A percentile compares a stretch with the other conserved stretches of the same genome.
Evolutionary conservation across 257 asterid genomes (phyloP).

Genomic region (Jasminum sambac): DNA sequence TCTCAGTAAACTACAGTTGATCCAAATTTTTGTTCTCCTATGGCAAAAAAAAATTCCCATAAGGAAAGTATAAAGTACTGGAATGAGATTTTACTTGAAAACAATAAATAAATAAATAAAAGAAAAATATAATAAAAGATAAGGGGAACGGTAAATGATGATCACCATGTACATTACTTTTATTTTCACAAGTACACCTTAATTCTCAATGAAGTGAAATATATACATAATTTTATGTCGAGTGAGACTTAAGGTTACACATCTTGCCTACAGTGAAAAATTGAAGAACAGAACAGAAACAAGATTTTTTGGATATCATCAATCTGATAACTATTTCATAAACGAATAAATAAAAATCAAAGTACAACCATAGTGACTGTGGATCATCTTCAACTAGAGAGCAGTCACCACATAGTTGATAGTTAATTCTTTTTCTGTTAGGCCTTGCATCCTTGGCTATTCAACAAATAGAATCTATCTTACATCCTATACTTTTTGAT

Average conservation of each 20-base stretch:
- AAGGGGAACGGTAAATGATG: neutral
- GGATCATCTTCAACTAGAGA: neutral
- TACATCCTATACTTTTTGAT: too few relatives aligned
- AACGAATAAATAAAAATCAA: neutral
- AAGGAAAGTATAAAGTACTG: neutral
- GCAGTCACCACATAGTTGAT: neutral
- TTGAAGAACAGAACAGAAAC: neutral
- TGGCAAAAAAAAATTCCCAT: neutral
- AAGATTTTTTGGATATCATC: neutral
- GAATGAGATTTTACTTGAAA: neutral
- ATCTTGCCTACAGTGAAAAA: neutral
- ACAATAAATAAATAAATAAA: too few relatives aligned
- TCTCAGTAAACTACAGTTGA: conserved; percentile 8
- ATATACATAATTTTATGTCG: neutral
- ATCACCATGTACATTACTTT: neutral
- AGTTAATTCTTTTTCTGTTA: neutral
- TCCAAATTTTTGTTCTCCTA: conserved; percentile 11
- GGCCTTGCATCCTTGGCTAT: neutral
- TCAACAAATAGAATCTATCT: too few relatives aligned
- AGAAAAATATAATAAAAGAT: too few relatives aligned
- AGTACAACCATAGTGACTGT: neutral
- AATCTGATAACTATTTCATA: neutral
- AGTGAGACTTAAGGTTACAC: neutral
- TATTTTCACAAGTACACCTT: neutral
- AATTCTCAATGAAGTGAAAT: neutral